Evolutionary conservation across 192 early-diverging fungal genomes (phyloP), one percentile per base, ranked within the genome.

Genomic region (Kickxella alabastrina): DNA sequence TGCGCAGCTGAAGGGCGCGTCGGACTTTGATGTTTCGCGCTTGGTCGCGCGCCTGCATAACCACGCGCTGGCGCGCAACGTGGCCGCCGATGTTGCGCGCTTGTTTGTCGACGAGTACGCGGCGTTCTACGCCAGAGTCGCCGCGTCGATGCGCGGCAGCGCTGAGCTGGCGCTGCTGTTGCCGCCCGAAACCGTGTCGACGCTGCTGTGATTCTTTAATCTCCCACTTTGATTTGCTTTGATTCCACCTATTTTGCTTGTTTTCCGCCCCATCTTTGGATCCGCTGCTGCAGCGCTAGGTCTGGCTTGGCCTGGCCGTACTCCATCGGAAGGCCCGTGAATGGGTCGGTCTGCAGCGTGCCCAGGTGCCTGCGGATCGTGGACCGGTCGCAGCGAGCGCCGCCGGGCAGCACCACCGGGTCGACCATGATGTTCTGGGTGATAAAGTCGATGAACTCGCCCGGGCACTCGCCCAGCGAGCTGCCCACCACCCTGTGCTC

Each of bases 21-120:
- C 55, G 12, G 69, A 73, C 13, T 23, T 73, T 14, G 69, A 73
- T 34, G 52, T 65, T 6, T 13, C 52, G 1, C 52, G 69, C 0
- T 39, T 73, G 13, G 57, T 61, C 10, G 50, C 47, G 2, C 36
- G 69, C 0, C 52, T 73, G 10, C 22, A 43, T 18, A 61, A 56
- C 58, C 69, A 65, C 15, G 31, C 21, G 10, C 10, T 50, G 18
- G 62, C 69, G 0, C 57, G 57, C 1, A 10, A 19, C 3, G 38
- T 52, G 1, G 43, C 53, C 0, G 26, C 34, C 0, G 28, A 39
- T 1, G 58, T 41, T 10, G 27, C 49, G 1, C 48, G 54, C n/a
- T 17, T 23, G 27, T 64, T 73, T 61, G 54, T 65, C 18, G 45
- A 32, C 0, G 57, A 60, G 2, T 73, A 73, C 29, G 44, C 43